Base-by-base conservation (phyloP, 2,329 filamentous ascomycete genomes). In the Rhinocladiella mackenziei region DNA sequence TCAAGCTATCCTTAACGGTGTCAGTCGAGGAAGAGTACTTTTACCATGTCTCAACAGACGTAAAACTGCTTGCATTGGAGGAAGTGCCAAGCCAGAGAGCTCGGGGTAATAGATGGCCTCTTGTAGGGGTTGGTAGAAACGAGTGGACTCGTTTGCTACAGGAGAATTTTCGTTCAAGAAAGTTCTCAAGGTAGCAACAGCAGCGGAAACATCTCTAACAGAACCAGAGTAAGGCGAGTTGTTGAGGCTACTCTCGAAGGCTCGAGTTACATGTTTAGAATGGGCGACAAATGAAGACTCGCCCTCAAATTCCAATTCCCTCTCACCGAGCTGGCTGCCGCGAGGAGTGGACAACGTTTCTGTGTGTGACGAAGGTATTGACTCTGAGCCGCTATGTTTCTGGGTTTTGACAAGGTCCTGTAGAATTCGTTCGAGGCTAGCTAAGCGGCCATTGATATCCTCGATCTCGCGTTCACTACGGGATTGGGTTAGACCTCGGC, bases 401-500 rank as follows among this genome's bases (percentile, higher is more conserved):
- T 56, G 53, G 56, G 58, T 58, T 37, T 57, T 51, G 6, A 63
- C 59, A 17, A 68, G 60, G 18, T 47, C 60, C 26, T 65, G 62
- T 10, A 72, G 58, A 7, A 67, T 58, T 36, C 60, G 55, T 50
- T 76, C 73, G 29, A 77, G 74, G n/a, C 64, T 63, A 5, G 64
- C 63, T 6, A 77, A 60, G 11, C 73, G 67, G 20, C 71, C 66
- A 53, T 75, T 72, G 38, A 77, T 75, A 9, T 69, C 56, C 48
- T 76, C 73, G 36, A 77, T 73, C 57, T 76, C 75, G 54, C 65
- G 70, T 56, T 77, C 74, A 58, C 46, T 49, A n/a, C n/a, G n/a
- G n/a, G n/a, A n/a, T n/a, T n/a, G n/a, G n/a, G n/a, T n/a, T n/a
- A n/a, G n/a, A n/a, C n/a, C n/a, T n/a, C n/a, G n/a, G n/a, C n/a